Evolutionary conservation across 768 basidiomycete genomes (phyloP).

Genomic region (Suillus spraguei): DNA sequence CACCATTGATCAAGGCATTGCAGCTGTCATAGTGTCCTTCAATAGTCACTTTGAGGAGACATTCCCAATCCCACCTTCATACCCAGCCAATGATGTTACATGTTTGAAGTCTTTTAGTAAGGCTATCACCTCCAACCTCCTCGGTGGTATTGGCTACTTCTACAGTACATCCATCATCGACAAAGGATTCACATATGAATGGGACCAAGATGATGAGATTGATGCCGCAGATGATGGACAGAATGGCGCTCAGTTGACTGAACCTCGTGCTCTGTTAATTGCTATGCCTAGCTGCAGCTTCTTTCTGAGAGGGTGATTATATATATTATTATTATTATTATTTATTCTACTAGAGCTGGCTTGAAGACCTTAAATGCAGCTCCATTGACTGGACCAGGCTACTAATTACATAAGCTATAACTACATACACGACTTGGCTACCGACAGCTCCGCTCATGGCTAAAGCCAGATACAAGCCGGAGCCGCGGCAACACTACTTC

Average conservation of each 20-base stretch:
- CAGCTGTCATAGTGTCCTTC: conserved; percentile 62
- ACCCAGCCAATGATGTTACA: conserved; percentile 46
- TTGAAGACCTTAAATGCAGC: too few relatives aligned
- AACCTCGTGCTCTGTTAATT: conserved; percentile 77
- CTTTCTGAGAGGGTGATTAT: conserved; percentile 89
- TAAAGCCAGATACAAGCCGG: too few relatives aligned
- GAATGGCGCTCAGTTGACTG: conserved; percentile 67
- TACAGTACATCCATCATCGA: conserved; percentile 90
- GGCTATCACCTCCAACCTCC: conserved; percentile 85
- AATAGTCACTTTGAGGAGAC: conserved; percentile 63
- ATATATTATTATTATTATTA: too few relatives aligned
- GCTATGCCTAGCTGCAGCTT: conserved; percentile 96
- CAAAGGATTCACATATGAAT: conserved; percentile 82
- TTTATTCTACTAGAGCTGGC: too few relatives aligned
- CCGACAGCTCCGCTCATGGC: too few relatives aligned
- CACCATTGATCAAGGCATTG: conserved; percentile 69
- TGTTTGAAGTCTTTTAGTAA: conserved; percentile 76
- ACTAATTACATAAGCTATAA: too few relatives aligned
- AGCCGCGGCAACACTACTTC: too few relatives aligned
- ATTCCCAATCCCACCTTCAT: conserved; percentile 70
- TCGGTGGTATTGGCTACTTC: conserved; percentile 95
- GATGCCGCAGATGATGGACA: conserved; percentile 42
- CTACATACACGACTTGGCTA: too few relatives aligned
- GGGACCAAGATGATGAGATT: conserved; percentile 73
- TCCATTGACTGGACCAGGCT: too few relatives aligned